Base-by-base conservation (phyloP, 306 rosid genomes). In the Pterocarpus macrocarpus region DNA sequence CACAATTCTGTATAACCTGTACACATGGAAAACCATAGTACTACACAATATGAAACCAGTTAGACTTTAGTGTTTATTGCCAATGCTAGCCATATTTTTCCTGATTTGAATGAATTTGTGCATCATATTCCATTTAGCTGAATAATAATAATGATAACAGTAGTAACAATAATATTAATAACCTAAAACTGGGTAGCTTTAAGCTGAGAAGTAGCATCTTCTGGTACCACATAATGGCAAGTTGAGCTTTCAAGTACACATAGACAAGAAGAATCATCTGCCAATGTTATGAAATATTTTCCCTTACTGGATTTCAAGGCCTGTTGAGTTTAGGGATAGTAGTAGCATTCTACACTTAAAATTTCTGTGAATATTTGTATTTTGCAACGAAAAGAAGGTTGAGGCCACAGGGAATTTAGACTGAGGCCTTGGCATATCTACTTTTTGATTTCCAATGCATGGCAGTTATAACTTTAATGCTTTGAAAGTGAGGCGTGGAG, bases 261-360 rank as follows among this genome's bases (percentile, higher is more conserved):
- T 44, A 64, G 71, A 70, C 87, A 84, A 75, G 75, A 80, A 63
- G 82, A 84, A 80, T 80, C 65, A 28, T 84, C 32, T 80, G 47
- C 57, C 69, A 75, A 53, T n/a, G 61, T 79, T 59, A 39, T 41
- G 53, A 64, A 49, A 2, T 10, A 65, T 38, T 69, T 50, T 0
- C 45, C 74, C 68, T 28, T 14, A 16, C 3, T 17, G 33, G 35
- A 10, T 52, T 76, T 69, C 47, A 30, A 78, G 7, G 8, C 41
- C 55, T 28, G 35, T 71, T 71, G 49, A 8, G n/a, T 13, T 49
- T 15, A 16, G 17, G 50, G 5, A 47, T 36, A 17, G 32, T 50
- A 63, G 52, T 38, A 64, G 32, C 12, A 17, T 5, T 74, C 5
- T 17, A 66, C 45, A 66, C 14, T 44, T 35, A 0, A 74, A 34